Evolutionary conservation across 805 yeast species (phyloP).

Genomic region (Suhomyces xylopsoci): DNA sequence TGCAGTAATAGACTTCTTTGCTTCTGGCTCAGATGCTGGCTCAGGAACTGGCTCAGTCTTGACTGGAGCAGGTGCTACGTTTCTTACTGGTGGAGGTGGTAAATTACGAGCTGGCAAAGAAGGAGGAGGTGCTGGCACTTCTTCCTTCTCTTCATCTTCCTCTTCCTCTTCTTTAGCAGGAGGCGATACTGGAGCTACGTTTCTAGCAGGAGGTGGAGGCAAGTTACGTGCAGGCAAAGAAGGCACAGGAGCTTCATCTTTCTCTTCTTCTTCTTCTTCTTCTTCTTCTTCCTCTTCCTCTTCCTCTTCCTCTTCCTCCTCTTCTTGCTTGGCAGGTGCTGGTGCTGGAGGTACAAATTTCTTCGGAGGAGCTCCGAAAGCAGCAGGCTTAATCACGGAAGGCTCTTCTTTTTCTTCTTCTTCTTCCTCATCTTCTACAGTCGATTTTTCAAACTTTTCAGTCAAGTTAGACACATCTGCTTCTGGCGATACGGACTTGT

Average conservation of each 20-base stretch:
- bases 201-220: slow-evolving; percentile 13
- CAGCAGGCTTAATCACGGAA: slow-evolving; percentile 16
- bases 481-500: slow-evolving; percentile 38
- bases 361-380: slow-evolving; percentile 1
- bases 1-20: slow-evolving; percentile 43
- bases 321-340: not conserved
- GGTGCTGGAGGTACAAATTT: slow-evolving; percentile 9
- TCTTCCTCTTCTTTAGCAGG: slow-evolving; percentile 19
- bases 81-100: slow-evolving; percentile 18
- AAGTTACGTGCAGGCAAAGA: slow-evolving; percentile 14
- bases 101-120: slow-evolving; percentile 13
- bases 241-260: slow-evolving; percentile 15
- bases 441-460: not conserved
- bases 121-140: slow-evolving; percentile 23
- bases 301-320: slow-evolving; percentile 6
- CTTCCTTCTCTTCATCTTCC: slow-evolving; percentile 17
- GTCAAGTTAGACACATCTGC: slow-evolving; percentile 3
- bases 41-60: slow-evolving; percentile 9
- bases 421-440: slow-evolving; percentile 8
- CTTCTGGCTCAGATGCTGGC: slow-evolving; percentile 8
- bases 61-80: slow-evolving; percentile 13
- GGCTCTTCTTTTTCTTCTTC: slow-evolving; percentile 10
- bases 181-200: slow-evolving; percentile 6
- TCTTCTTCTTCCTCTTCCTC: too few relatives aligned
- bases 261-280: slow-evolving; percentile 24